Percentiles rank a stretch among this genome's conserved stretches.
Conservation (phyloP, 2,329 filamentous ascomycete species). For the Diaporthe destruens region DNA sequence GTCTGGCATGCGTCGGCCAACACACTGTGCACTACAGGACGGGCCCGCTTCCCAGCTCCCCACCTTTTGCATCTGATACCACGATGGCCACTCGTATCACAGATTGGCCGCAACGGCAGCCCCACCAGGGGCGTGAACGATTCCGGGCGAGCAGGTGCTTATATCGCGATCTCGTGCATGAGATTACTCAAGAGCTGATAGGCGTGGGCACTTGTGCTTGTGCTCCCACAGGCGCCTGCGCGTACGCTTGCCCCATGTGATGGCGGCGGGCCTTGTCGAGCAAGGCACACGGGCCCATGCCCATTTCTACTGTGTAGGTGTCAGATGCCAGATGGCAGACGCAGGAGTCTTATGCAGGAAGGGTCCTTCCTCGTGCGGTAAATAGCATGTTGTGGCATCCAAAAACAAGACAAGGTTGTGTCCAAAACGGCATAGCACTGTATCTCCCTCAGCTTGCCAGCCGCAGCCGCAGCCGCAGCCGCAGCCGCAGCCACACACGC, state of each 20-base stretch:
- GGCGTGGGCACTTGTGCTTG: conserved; percentile 15
- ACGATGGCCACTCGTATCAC: conserved; percentile 29
- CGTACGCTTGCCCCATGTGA: background rate
- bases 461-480: conserved; percentile 14
- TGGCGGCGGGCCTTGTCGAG: conserved; percentile 7
- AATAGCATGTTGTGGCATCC: conserved; percentile 21
- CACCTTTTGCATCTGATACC: conserved; percentile 31
- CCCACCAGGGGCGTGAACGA: conserved; percentile 22
- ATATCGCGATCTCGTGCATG: conserved; percentile 34
- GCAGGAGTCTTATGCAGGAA: conserved; percentile 29
- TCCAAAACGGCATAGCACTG: conserved; percentile 21
- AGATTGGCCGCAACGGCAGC: conserved; percentile 20
- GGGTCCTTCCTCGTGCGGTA: conserved; percentile 28
- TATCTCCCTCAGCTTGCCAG: background rate
- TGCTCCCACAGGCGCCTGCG: conserved; percentile 13
- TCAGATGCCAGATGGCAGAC: conserved; percentile 30
- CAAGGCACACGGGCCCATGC: conserved; percentile 25
- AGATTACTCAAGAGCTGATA: conserved; percentile 7
- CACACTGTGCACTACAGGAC: conserved; percentile 3
- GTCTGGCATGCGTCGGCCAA: background rate
- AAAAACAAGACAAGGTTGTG: conserved; percentile 9
- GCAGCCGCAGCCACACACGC: conserved; percentile 18
- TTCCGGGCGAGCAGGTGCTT: conserved; percentile 20
- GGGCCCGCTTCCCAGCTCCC: background rate
- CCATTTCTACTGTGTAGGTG: conserved; percentile 3